Conservation (phyloP, 352 stramenopile genomes). For the Globisporangium polare region DNA sequence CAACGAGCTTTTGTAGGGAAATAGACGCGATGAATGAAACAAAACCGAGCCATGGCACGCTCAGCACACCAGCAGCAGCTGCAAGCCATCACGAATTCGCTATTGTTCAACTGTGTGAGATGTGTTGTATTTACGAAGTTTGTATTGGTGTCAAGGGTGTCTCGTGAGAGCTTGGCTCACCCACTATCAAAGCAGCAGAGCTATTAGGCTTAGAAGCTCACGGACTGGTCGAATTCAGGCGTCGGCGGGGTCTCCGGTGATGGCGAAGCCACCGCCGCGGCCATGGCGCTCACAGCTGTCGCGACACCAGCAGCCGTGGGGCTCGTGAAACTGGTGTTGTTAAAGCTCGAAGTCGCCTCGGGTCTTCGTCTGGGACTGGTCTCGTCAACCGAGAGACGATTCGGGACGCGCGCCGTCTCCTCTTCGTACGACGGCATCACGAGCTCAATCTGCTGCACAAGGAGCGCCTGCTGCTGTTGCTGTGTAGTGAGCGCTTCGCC, state of each 20-base stretch:
- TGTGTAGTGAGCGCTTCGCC: too few relatives aligned
- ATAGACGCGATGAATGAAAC: too few relatives aligned
- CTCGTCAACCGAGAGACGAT: constrained; percentile 4
- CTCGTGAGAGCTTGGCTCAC: too few relatives aligned
- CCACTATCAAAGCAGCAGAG: neutral
- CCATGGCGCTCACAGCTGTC: neutral
- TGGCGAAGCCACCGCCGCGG: neutral
- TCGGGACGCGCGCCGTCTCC: constrained; percentile 24
- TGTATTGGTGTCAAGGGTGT: too few relatives aligned
- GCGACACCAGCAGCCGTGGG: neutral
- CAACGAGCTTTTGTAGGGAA: too few relatives aligned
- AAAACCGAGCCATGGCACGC: too few relatives aligned
- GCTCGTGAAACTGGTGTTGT: neutral
- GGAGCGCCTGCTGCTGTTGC: constrained; percentile 22
- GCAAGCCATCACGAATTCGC: too few relatives aligned
- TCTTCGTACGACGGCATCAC: constrained; percentile 49
- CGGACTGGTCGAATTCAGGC: neutral
- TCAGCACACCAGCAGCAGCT: too few relatives aligned
- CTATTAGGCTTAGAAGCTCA: neutral
- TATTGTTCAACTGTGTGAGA: too few relatives aligned
- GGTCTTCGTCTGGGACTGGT: constrained; percentile 7
- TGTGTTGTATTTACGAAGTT: too few relatives aligned
- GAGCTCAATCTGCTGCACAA: constrained; percentile 51
- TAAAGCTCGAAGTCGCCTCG: neutral
- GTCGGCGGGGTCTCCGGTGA: neutral